Percentiles rank a stretch among this genome's conserved stretches.
Evolutionary conservation across 225 moss, liverwort and hornwort species (phyloP).

Genomic region (Polytrichum commune): DNA sequence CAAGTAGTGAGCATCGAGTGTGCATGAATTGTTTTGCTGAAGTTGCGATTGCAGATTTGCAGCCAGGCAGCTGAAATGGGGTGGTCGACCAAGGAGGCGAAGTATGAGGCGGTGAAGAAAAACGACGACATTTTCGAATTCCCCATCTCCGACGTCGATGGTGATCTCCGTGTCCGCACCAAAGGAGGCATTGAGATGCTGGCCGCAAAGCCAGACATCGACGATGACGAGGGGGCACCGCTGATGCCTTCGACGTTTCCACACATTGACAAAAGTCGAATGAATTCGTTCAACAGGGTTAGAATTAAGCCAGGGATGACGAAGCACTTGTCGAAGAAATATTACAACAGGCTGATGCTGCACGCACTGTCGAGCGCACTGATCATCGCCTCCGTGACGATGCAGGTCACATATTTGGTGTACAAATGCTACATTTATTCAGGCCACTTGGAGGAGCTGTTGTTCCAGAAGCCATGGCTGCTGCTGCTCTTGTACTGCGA

Average conservation of each 20-base stretch:
- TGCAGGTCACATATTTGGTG: conserved; percentile 29
- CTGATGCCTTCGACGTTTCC: too few species aligned
- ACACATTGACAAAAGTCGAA: too few species aligned
- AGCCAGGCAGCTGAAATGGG: background rate
- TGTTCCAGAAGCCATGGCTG: conserved; percentile 34
- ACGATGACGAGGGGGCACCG: too few species aligned
- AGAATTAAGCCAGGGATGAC: too few species aligned
- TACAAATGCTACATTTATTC: conserved; percentile 25
- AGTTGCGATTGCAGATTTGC: too few species aligned
- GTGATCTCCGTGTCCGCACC: background rate
- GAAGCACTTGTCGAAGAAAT: conserved; percentile 1
- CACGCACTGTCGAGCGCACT: conserved; percentile 13
- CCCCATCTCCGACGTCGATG: background rate
- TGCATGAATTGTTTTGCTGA: too few species aligned
- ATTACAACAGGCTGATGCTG: conserved; percentile 10
- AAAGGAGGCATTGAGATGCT: too few species aligned
- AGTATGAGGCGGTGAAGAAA: conserved; percentile 4
- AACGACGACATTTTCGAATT: conserved; percentile 2
- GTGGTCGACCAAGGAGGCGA: background rate
- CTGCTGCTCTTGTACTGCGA: conserved; percentile 29
- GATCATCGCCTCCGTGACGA: conserved; percentile 28
- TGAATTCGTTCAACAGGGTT: too few species aligned
- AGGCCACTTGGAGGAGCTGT: background rate
- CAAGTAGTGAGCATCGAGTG: too few species aligned
- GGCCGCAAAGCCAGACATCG: too few species aligned